Base-by-base conservation (phyloP, 1,284 basidiomycete genomes). In the Malassezia sympodialis region DNA sequence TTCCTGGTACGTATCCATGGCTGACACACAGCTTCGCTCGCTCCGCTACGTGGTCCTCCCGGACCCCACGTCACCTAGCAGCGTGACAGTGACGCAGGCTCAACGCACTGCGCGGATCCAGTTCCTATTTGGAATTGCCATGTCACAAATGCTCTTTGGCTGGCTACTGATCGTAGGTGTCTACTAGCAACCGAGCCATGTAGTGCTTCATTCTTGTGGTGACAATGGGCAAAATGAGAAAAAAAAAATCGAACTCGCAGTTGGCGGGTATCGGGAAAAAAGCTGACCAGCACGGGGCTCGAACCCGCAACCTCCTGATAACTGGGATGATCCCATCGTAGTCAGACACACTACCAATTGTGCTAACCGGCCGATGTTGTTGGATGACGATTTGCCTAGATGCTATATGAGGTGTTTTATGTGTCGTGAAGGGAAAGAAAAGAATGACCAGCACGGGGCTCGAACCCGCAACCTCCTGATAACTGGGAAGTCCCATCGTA, bases 41-140 rank as follows among this genome's bases (percentile, higher is more conserved):
- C 80, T 96, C 24, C 87, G 90, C 53, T 88, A 88, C 39, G 84
- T 94, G 49, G 83, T 94, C 45, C 81, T 96, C 2, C 90, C 91
- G 3, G 82, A 82, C 66, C 79, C 81, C 1, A 56, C 61, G 27
- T 53, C 49, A n/a, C 62, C 72, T 8, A 76, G 77, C 4, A 76
- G 78, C 15, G 80, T 80, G 6, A 87, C 86, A 0, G 82, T 91
- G 31, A 84, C 84, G 19, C 86, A 86, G 61, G 82, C 84, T 0
- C 87, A 90, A 65, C 81, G 90, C 15, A 82, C 84, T 15, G 79
- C 86, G 35, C 80, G 90, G 31, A 86, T 96, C 60, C 84, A 87
- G 50, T 83, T 91, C 77, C 78, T 96, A 57, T 90, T 96, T 73
- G 73, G 78, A 17, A 77, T 82, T 49, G 80, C 81, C 3, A 81